Percentiles rank a stretch among this genome's conserved stretches.
These are phyloP conservation scores for Phytophthora pisi DNA, from an alignment of 352 stramenopile genomes.

Conservation along the genomic window DNA sequence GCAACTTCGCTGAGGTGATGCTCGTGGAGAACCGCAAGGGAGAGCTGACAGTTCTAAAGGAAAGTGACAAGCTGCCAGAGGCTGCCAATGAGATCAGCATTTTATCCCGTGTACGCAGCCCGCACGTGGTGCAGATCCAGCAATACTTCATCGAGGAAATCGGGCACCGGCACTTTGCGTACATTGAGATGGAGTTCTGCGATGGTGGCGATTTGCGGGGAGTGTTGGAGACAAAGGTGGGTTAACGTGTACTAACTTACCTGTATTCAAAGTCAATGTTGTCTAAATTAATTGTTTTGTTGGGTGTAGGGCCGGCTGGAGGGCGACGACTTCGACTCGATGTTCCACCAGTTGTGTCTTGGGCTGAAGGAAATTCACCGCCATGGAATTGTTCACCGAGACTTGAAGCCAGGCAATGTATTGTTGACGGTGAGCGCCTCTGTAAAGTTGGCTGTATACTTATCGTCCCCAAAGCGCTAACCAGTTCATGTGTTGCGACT, in stretches of 20 bases:
- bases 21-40: conserved; percentile 56
- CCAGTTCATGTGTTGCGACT: not conserved
- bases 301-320: conserved; percentile 48
- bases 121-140: conserved; percentile 74
- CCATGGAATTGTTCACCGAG: conserved; percentile 71
- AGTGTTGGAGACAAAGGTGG: conserved; percentile 44
- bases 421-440: conserved; percentile 60
- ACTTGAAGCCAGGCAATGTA: conserved; percentile 82
- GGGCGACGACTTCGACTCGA: conserved; percentile 48
- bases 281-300: conserved; percentile 5
- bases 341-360: conserved; percentile 76
- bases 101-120: conserved; percentile 58
- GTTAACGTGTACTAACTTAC: not conserved
- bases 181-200: conserved; percentile 88
- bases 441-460: not conserved
- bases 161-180: conserved; percentile 76
- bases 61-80: conserved; percentile 81
- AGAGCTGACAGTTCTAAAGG: conserved; percentile 68
- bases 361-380: conserved; percentile 72
- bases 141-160: conserved; percentile 83
- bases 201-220: conserved; percentile 59
- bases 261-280: not conserved
- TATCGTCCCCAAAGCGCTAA: not conserved
- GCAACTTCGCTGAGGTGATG: conserved; percentile 83
- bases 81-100: conserved; percentile 81